Evolutionary conservation across 2,329 filamentous ascomycete species (phyloP).

Genomic region (Fusarium tupiense): DNA sequence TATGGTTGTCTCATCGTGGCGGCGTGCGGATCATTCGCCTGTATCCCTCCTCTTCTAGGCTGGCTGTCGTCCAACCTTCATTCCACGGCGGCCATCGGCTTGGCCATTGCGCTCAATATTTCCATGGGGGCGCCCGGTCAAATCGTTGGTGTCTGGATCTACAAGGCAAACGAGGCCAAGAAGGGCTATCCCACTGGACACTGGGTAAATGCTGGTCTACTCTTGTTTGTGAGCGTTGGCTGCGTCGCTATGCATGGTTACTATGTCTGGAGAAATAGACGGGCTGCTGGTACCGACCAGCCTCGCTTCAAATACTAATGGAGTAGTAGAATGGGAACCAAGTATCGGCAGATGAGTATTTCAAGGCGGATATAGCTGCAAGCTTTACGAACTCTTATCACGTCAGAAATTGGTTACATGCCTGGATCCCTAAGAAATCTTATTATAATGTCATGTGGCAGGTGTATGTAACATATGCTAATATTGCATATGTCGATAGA

Average conservation of each 20-base stretch:
- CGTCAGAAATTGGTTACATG: no score
- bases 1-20: conserved; percentile 75
- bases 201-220: conserved; percentile 68
- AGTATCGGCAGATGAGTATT: no score
- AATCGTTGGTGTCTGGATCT: conserved; percentile 77
- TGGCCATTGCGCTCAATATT: conserved; percentile 75
- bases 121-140: conserved; percentile 72
- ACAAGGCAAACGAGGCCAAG: conserved; percentile 68
- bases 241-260: conserved; percentile 63
- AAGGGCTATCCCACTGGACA: conserved; percentile 74
- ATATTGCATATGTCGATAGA: accelerated
- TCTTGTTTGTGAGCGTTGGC: conserved; percentile 66
- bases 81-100: conserved; percentile 68
- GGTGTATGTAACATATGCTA: not conserved
- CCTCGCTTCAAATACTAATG: conserved; percentile 34
- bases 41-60: conserved; percentile 71
- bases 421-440: accelerated
- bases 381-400: not conserved
- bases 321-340: no score
- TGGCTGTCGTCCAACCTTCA: conserved; percentile 74
- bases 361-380: no score
- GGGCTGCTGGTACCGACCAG: conserved; percentile 27
- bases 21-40: conserved; percentile 70
- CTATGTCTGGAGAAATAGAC: conserved; percentile 59
- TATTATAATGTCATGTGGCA: no score